These are phyloP conservation scores for Acanthamoeba sp. DNA, from an alignment of 208 protist genomes.

Conservation along the genomic window DNA sequence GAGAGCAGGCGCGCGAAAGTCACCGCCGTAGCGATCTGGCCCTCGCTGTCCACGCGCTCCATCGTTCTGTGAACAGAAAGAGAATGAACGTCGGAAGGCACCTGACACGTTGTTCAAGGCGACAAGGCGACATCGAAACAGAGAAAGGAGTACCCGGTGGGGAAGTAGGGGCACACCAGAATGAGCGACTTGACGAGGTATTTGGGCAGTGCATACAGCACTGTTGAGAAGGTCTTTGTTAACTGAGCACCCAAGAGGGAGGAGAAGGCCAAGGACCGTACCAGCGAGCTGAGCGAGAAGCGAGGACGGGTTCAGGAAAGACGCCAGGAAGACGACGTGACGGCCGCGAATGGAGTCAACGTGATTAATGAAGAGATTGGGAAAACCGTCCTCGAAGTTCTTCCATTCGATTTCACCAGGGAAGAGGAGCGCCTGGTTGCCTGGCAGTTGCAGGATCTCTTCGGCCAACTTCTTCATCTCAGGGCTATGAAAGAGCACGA, in stretches of 20 bases:
- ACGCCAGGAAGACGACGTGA: slow-evolving; percentile 74
- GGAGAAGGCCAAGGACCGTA: neutral
- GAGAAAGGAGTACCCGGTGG: slow-evolving; percentile 74
- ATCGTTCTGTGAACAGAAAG: slow-evolving; percentile 78
- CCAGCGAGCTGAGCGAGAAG: slow-evolving; percentile 48
- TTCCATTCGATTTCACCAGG: slow-evolving; percentile 79
- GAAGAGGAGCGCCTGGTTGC: neutral
- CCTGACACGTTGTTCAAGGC: neutral
- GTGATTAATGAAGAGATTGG: slow-evolving; percentile 80
- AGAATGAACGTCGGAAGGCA: neutral
- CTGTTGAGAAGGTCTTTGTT: neutral
- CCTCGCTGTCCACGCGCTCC: slow-evolving; percentile 86
- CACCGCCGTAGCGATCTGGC: slow-evolving; percentile 85
- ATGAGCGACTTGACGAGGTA: slow-evolving; percentile 84
- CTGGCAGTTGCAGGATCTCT: slow-evolving; percentile 29
- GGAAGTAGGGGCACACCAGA: slow-evolving; percentile 85
- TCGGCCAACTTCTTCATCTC: slow-evolving; percentile 70
- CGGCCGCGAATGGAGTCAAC: slow-evolving; percentile 72
- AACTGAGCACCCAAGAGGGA: neutral
- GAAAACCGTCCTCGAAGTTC: slow-evolving; percentile 79
- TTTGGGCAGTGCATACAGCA: slow-evolving; percentile 83
- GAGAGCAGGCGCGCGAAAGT: slow-evolving; percentile 84
- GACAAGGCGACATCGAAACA: too few species aligned
- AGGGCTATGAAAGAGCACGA: slow-evolving; percentile 45
- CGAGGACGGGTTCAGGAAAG: slow-evolving; percentile 66